Evolutionary conservation across 1,284 basidiomycete genomes (phyloP).

Genomic region (Lentinula novae-zelandiae): DNA sequence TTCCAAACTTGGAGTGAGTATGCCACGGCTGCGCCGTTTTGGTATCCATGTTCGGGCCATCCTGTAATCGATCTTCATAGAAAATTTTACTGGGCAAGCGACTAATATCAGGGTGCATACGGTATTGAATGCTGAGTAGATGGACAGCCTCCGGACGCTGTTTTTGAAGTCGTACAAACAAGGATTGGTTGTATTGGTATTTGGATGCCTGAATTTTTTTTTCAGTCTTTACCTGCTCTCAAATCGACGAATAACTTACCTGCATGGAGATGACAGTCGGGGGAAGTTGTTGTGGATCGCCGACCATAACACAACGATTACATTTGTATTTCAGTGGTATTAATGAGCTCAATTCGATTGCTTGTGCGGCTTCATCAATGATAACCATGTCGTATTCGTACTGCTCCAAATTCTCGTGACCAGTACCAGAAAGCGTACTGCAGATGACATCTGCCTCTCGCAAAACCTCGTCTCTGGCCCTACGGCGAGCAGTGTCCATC

Average conservation of each 20-base stretch:
- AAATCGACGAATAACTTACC: conserved; percentile 31
- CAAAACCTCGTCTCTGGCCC: conserved; percentile 74
- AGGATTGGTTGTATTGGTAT: conserved; percentile 84
- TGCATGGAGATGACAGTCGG: conserved; percentile 93
- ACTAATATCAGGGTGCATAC: conserved; percentile 98
- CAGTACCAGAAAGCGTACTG: conserved; percentile 85
- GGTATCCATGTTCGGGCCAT: conserved; percentile 86
- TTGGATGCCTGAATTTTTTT: conserved; percentile 55
- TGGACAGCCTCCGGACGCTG: conserved; percentile 80
- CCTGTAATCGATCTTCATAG: conserved; percentile 78
- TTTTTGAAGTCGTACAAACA: conserved; percentile 92
- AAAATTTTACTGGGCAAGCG: conserved; percentile 87
- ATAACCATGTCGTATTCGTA: conserved; percentile 95
- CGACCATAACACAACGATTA: conserved; percentile 89
- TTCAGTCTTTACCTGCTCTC: not conserved
- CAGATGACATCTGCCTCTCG: conserved; percentile 92
- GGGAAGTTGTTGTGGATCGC: conserved; percentile 96
- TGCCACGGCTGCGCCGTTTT: conserved; percentile 93
- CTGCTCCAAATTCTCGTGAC: conserved; percentile 82
- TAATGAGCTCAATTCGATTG: conserved; percentile 93
- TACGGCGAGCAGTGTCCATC: conserved; percentile 75
- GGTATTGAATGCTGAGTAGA: conserved; percentile 96
- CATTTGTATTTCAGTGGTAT: conserved; percentile 93
- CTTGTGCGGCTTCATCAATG: conserved; percentile 98
- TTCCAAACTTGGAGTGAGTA: conserved; percentile 71